phyloP scores from a whole-genome alignment of 345 rosid species.

The Moringa oleifera region DNA sequence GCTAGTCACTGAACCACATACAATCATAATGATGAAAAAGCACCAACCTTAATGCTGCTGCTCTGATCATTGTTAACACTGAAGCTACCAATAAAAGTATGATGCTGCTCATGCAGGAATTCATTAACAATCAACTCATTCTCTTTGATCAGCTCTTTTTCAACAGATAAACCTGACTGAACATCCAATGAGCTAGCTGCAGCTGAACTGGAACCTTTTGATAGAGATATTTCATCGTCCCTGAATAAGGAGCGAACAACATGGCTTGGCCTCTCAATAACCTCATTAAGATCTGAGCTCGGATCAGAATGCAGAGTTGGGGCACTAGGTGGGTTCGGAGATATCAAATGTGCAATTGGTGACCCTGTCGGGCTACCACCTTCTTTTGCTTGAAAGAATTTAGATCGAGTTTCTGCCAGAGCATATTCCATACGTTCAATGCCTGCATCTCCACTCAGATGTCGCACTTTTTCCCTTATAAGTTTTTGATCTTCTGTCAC shows the following conservation, averaged over 20 bases:
- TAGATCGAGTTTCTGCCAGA: slow-evolving; percentile 60
- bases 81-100: slow-evolving; percentile 38
- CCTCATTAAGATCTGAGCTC: slow-evolving; percentile 18
- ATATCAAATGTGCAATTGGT: slow-evolving; percentile 28
- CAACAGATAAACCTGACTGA: slow-evolving; percentile 25
- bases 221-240: slow-evolving; percentile 36
- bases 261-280: slow-evolving; percentile 40
- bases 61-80: slow-evolving; percentile 26
- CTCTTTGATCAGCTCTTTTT: slow-evolving; percentile 28
- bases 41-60: slow-evolving; percentile 52
- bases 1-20: not conserved
- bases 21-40: slow-evolving; percentile 3
- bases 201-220: slow-evolving; percentile 32
- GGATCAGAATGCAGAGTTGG: slow-evolving; percentile 24
- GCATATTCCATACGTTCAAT: slow-evolving; percentile 75
- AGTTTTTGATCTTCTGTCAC: slow-evolving; percentile 81
- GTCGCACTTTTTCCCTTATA: slow-evolving; percentile 71
- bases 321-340: slow-evolving; percentile 36
- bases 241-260: slow-evolving; percentile 68
- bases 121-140: slow-evolving; percentile 85
- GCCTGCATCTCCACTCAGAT: slow-evolving; percentile 75
- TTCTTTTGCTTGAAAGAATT: slow-evolving; percentile 49
- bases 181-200: slow-evolving; percentile 21
- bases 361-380: slow-evolving; percentile 60
- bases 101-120: slow-evolving; percentile 49